These are phyloP conservation scores for Ceratocystis colombiana DNA, from an alignment of 2,329 filamentous ascomycete species.

Conservation along the genomic window DNA sequence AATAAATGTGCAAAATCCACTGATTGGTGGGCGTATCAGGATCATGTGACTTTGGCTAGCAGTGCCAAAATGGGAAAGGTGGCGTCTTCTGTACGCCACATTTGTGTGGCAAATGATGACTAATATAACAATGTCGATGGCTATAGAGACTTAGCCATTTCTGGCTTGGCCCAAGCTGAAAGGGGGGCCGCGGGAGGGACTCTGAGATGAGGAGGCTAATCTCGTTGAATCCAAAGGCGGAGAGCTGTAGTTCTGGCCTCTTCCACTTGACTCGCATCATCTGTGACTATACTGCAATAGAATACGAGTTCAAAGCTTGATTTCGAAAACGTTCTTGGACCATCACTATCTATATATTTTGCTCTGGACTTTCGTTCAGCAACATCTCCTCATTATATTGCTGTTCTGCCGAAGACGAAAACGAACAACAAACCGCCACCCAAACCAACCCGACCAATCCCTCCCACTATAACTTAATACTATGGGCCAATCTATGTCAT, in stretches of 20 bases:
- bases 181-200: slow-evolving; percentile 15
- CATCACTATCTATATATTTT: background rate
- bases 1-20: slow-evolving; percentile 24
- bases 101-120: background rate
- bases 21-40: slow-evolving; percentile 19
- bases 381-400: background rate
- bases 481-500: slow-evolving; percentile 57
- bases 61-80: background rate
- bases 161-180: slow-evolving; percentile 14
- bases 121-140: slow-evolving; percentile 20
- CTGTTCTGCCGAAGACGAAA: slow-evolving; percentile 2
- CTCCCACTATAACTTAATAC: slow-evolving; percentile 22
- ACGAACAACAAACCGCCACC: background rate
- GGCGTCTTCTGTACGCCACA: slow-evolving; percentile 17
- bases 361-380: background rate
- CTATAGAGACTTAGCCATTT: slow-evolving; percentile 12
- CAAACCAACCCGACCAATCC: background rate
- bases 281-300: background rate
- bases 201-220: slow-evolving; percentile 19
- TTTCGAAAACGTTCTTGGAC: background rate
- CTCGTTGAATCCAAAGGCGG: background rate
- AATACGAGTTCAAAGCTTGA: background rate
- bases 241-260: slow-evolving; percentile 8
- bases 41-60: slow-evolving; percentile 18
- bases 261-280: background rate